Percentiles rank a stretch among this genome's conserved stretches.
These are phyloP conservation scores for Rasamsonia emersonii DNA, from an alignment of 2,329 filamentous ascomycete species.

Conservation along the genomic window DNA sequence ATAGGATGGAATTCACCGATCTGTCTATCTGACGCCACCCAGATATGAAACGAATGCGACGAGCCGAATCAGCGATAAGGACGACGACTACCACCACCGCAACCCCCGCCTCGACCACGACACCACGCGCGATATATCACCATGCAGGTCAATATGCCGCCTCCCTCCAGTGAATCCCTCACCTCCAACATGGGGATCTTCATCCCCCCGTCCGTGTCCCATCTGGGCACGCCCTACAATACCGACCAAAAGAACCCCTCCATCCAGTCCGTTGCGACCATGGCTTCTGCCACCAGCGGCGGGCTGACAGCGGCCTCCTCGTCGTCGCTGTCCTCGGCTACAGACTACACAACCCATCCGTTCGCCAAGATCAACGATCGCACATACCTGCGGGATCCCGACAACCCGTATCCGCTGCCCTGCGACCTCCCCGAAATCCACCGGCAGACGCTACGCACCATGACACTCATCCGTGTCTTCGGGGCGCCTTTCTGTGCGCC, in stretches of 20 bases:
- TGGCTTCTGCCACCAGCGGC: slow-evolving; percentile 19
- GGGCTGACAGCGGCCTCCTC: slow-evolving; percentile 27
- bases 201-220: neutral
- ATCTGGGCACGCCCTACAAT: neutral
- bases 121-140: no score
- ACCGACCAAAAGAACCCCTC: neutral
- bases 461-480: slow-evolving; percentile 73
- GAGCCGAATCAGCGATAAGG: no score
- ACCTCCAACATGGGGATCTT: neutral
- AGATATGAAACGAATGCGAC: no score
- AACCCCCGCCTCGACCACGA: no score
- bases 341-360: slow-evolving; percentile 41
- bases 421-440: slow-evolving; percentile 82
- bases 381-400: slow-evolving; percentile 68
- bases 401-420: slow-evolving; percentile 72
- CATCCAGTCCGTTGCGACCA: neutral
- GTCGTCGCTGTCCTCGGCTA: slow-evolving; percentile 23
- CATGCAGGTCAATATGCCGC: no score
- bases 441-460: slow-evolving; percentile 73
- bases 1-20: no score
- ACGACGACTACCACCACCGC: no score
- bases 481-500: slow-evolving; percentile 71
- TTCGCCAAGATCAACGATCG: slow-evolving; percentile 70
- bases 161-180: no score
- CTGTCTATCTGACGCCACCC: no score